A percentile compares a stretch with the other conserved stretches of the same genome.
Evolutionary conservation across 176 grass and related monocot genomes (phyloP).

Genomic region (Cocos nucifera): DNA sequence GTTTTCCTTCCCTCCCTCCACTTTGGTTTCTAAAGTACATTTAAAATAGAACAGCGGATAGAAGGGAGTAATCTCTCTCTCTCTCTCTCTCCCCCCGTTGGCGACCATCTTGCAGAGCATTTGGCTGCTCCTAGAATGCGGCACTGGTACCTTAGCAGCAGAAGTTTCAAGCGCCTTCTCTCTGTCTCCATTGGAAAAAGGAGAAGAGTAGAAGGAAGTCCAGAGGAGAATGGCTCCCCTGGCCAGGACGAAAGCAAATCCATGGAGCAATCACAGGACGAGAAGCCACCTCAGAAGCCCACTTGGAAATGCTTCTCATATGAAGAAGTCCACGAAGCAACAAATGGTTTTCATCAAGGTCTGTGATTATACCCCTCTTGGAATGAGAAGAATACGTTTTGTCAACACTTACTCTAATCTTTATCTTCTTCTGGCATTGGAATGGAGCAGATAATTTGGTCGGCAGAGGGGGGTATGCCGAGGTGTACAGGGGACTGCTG

Average conservation of each 20-base stretch:
- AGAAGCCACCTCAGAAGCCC: slow-evolving; percentile 25
- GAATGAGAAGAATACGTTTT: not conserved
- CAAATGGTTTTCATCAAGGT: slow-evolving; percentile 69
- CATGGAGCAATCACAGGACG: slow-evolving; percentile 24
- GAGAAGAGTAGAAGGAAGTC: no score
- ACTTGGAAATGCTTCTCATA: slow-evolving; percentile 74
- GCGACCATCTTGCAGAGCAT: no score
- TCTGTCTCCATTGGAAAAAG: slow-evolving; percentile 16
- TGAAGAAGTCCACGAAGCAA: slow-evolving; percentile 50
- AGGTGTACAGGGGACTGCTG: slow-evolving; percentile 72
- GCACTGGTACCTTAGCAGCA: slow-evolving; percentile 36
- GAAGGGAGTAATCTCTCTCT: no score
- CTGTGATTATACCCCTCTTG: not conserved
- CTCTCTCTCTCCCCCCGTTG: no score
- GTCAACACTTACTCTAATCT: not conserved
- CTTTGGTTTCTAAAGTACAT: no score
- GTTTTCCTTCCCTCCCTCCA: no score
- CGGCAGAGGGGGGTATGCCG: slow-evolving; percentile 72
- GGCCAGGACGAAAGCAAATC: slow-evolving; percentile 25
- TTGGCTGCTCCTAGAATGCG: slow-evolving; percentile 11
- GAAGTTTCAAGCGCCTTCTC: slow-evolving; percentile 53
- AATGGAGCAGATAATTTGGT: slow-evolving; percentile 55
- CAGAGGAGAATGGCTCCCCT: no score
- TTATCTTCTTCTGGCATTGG: not conserved
- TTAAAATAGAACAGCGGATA: no score